Evolutionary conservation across 208 protist species (phyloP).

Genomic region (Acanthamoeba culbertsoni): DNA sequence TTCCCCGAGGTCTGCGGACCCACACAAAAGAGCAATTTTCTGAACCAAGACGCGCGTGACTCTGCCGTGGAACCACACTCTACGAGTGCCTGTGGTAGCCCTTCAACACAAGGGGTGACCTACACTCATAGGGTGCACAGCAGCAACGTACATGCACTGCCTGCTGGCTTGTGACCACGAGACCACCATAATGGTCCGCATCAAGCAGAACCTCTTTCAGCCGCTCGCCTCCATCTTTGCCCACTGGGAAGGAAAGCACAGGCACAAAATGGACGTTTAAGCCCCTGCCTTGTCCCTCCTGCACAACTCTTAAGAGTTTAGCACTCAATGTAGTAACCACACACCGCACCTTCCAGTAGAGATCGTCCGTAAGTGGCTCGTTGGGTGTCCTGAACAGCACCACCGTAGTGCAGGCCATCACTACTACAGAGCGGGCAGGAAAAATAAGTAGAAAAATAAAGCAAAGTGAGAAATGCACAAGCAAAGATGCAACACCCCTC

Average conservation of each 20-base stretch:
- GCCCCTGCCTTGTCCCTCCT: background rate
- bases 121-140: too few relatives aligned
- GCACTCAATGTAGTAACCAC: background rate
- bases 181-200: background rate
- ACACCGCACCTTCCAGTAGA: background rate
- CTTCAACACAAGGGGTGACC: too few relatives aligned
- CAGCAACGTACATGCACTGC: constrained; percentile 13
- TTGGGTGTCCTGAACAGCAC: background rate
- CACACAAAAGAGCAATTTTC: background rate
- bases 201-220: background rate
- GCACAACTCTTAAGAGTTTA: background rate
- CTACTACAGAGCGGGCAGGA: background rate
- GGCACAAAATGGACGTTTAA: constrained; percentile 11
- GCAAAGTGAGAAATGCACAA: too few relatives aligned
- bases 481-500: too few relatives aligned
- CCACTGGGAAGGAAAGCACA: background rate
- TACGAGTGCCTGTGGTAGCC: background rate
- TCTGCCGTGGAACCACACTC: background rate
- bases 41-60: background rate
- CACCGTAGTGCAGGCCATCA: background rate
- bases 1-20: background rate
- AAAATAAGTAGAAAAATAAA: too few relatives aligned
- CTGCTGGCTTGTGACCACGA: constrained; percentile 20
- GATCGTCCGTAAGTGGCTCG: background rate
- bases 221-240: background rate